Evolutionary conservation across 192 early-diverging fungal species (phyloP), one percentile per base, ranked within the genome.

Genomic region (Gaertneriomyces semiglobifer): DNA sequence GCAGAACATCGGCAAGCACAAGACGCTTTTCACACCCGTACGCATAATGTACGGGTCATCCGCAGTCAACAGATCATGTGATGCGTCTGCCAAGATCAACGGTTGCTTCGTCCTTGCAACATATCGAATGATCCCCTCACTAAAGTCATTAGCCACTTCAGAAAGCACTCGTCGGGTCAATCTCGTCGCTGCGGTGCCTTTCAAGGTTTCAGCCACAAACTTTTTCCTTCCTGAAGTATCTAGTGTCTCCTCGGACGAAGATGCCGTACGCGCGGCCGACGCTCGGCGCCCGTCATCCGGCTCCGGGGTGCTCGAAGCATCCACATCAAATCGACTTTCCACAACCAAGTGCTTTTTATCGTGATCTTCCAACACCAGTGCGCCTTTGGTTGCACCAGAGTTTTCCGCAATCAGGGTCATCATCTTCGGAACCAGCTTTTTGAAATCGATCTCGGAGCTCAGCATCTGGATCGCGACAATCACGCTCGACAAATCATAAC

Each of bases 351-450:
- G 12, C 18, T 18, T 12, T 12, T 50, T 12, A 50, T 12, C 48
- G 18, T 12, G 12, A 18, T 50, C 48, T 2, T 50, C 48, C 48
- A 50, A 50, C 11, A 50, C 18, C 11, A 50, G 48, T 50, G 48
- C 48, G 12, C 48, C 48, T 18, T 50, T 50, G 48, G 48, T n/a
- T 12, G 48, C 48, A 50, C 12, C 48, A 12, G 48, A 50, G 18
- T 50, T 50, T 18, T 50, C 48, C 12, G 48, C 48, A 50, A 50
- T 50, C 48, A 50, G 18, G 18, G 11, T 50, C 48, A 50, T 50
- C 48, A 50, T 50, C 18, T 50, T 50, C 1, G 48, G 48, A 18
- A 50, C 18, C 0, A 50, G 18, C 18, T 18, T 12, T 50, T 50
- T 12, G 18, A 50, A 50, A 12, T 50, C 12, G 48, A 50, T 50